Evolutionary conservation across 768 basidiomycete genomes (phyloP).

Genomic region (Lactifluus subvellereus): DNA sequence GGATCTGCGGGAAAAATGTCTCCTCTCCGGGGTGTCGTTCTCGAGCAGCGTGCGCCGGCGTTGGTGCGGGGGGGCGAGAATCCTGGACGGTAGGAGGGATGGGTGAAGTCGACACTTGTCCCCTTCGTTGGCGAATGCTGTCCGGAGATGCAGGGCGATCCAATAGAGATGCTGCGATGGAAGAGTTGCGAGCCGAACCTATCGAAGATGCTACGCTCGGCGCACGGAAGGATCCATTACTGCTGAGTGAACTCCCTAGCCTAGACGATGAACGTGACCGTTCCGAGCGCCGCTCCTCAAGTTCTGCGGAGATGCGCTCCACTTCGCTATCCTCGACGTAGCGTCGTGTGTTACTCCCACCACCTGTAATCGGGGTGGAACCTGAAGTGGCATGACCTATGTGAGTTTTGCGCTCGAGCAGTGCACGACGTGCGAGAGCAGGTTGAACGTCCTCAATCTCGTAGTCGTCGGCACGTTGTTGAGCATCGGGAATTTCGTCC

Average conservation of each 20-base stretch:
- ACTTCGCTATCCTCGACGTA: constrained; percentile 57
- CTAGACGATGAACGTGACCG: constrained; percentile 29
- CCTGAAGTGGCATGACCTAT: constrained; percentile 52
- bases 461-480: constrained; percentile 26
- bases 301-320: constrained; percentile 56
- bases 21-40: constrained; percentile 27
- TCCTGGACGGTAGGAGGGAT: not conserved
- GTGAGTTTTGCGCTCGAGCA: constrained; percentile 43
- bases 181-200: not conserved
- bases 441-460: constrained; percentile 14
- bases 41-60: constrained; percentile 12
- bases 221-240: constrained; percentile 19
- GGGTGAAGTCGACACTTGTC: not conserved
- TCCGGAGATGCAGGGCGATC: not conserved
- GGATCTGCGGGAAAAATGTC: constrained; percentile 77
- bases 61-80: constrained; percentile 16
- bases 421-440: constrained; percentile 16
- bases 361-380: constrained; percentile 31
- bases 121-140: not conserved
- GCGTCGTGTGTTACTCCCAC: constrained; percentile 28
- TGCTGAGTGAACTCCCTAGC: constrained; percentile 16
- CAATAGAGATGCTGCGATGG: not conserved
- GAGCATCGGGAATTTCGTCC: constrained; percentile 22
- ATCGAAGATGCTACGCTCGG: constrained; percentile 20
- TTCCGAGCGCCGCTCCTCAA: constrained; percentile 60